Percentiles rank a stretch among this genome's conserved stretches.
These are phyloP conservation scores for Aspergillus quadricinctus DNA, from an alignment of 2,329 filamentous ascomycete genomes.

Conservation along the genomic window DNA sequence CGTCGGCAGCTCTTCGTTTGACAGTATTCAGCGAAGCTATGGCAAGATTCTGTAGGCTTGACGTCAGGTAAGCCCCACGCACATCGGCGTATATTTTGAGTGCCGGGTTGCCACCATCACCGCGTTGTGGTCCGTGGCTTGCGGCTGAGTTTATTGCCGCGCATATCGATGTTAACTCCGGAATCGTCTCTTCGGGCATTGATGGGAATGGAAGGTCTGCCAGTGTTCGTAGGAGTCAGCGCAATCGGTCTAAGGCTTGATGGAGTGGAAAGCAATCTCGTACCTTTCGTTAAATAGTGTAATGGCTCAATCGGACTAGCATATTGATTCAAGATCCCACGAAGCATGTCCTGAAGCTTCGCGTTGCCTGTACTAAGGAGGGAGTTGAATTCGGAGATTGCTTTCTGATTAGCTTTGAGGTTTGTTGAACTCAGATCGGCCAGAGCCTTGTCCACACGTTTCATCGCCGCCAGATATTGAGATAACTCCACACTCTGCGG, in stretches of 20 bases:
- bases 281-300: conserved; percentile 85
- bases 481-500: conserved; percentile 76
- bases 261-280: background rate
- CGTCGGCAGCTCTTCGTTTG: conserved; percentile 70
- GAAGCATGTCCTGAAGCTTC: conserved; percentile 80
- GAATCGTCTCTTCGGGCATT: conserved; percentile 69
- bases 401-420: conserved; percentile 84
- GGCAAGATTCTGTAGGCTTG: conserved; percentile 78
- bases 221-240: conserved; percentile 17
- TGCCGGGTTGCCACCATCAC: conserved; percentile 62
- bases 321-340: conserved; percentile 72
- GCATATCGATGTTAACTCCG: conserved; percentile 74
- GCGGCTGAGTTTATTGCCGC: conserved; percentile 65
- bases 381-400: conserved; percentile 71
- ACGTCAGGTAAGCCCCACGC: conserved; percentile 78
- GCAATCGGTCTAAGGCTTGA: conserved; percentile 17
- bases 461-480: conserved; percentile 84
- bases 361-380: conserved; percentile 74
- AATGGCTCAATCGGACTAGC: conserved; percentile 79
- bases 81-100: conserved; percentile 81
- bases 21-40: conserved; percentile 79
- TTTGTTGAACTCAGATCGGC: conserved; percentile 84
- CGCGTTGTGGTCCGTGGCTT: conserved; percentile 47
- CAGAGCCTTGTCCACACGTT: conserved; percentile 81
- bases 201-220: conserved; percentile 70